These are phyloP conservation scores for Psidium friedrichsthalianum DNA, from an alignment of 345 rosid genomes.

Conservation along the genomic window DNA sequence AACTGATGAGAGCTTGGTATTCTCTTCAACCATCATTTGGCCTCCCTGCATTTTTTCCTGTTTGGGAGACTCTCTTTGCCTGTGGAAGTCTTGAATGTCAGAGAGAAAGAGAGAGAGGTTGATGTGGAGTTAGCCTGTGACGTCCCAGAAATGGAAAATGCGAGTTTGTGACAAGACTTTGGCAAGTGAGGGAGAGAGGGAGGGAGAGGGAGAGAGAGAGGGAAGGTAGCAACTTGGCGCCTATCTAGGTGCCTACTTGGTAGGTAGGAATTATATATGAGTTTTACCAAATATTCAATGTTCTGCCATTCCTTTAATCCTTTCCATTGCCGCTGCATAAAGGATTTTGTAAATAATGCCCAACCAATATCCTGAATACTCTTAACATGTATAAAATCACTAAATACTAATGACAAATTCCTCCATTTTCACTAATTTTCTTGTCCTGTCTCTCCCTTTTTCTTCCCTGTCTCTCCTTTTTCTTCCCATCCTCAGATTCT, in stretches of 20 bases:
- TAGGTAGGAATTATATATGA: neutral
- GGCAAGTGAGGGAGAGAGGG: neutral
- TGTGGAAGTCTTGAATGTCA: neutral
- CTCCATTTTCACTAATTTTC: neutral
- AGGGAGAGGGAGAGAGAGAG: too few species aligned
- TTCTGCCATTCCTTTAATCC: neutral
- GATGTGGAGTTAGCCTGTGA: neutral
- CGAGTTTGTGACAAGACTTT: neutral
- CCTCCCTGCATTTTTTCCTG: conserved; percentile 9
- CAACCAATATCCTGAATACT: neutral
- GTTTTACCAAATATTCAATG: conserved; percentile 1
- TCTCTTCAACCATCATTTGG: conserved; percentile 8
- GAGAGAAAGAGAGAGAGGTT: neutral
- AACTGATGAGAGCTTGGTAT: conserved; percentile 9
- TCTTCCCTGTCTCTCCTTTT: neutral
- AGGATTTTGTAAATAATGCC: neutral
- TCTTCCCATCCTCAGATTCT: neutral
- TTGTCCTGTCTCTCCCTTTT: neutral
- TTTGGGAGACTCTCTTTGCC: neutral
- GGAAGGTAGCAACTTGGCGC: too few species aligned
- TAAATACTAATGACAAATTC: neutral
- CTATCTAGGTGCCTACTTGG: neutral
- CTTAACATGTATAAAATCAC: neutral
- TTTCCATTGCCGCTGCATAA: neutral
- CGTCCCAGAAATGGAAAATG: neutral